These are phyloP conservation scores for Solanum appendiculatum DNA, from an alignment of 257 asterid species.

Conservation along the genomic window DNA sequence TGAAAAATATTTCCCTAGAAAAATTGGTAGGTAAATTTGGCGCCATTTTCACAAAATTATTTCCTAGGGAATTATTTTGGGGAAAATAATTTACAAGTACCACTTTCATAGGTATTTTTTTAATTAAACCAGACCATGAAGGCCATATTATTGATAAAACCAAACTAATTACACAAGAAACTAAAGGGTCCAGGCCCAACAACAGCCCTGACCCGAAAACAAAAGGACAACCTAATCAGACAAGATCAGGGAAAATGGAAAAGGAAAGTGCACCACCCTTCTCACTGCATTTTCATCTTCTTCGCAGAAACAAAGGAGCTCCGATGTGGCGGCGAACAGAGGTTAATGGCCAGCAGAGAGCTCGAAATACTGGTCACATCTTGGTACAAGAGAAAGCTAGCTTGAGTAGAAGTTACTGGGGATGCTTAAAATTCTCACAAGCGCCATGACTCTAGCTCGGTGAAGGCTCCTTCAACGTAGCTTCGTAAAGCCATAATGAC, in stretches of 20 bases:
- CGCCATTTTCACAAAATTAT: too few species aligned
- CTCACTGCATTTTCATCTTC: background rate
- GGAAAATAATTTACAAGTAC: too few species aligned
- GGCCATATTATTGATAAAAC: too few species aligned
- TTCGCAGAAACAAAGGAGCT: background rate
- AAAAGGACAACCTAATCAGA: too few species aligned
- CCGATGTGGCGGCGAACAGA: background rate
- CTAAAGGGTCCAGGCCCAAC: too few species aligned
- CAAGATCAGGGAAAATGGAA: background rate
- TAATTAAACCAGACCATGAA: too few species aligned
- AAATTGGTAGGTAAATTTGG: too few species aligned
- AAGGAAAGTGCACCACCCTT: background rate
- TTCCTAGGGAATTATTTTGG: too few species aligned
- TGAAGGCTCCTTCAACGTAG: background rate
- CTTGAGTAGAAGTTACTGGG: background rate
- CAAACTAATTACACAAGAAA: too few species aligned
- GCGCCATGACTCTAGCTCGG: background rate
- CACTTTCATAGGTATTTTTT: too few species aligned
- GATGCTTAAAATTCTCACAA: background rate
- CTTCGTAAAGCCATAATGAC: background rate
- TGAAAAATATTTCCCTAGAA: too few species aligned
- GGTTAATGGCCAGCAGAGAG: background rate
- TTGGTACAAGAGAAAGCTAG: background rate
- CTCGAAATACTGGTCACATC: background rate
- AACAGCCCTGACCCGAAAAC: too few species aligned